phyloP scores from a whole-genome alignment of 2,329 filamentous ascomycete species.

The Talaromyces rugulosus region DNA sequence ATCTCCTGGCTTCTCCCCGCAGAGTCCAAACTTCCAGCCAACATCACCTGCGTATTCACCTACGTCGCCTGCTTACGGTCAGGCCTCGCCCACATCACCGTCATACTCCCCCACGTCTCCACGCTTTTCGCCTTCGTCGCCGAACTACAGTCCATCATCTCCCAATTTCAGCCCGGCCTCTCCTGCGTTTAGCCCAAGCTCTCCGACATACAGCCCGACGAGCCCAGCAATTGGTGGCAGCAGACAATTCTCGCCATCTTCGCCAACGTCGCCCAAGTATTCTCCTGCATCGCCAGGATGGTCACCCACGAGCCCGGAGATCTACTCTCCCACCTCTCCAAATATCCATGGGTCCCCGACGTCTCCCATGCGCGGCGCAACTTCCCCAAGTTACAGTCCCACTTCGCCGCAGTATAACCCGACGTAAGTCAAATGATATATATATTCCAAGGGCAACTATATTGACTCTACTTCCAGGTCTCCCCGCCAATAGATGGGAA shows the following conservation, averaged over 20 bases:
- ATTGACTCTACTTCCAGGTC: constrained; percentile 28
- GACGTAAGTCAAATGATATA: constrained; percentile 27
- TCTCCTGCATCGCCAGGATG: constrained; percentile 53
- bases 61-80: constrained; percentile 67
- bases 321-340: constrained; percentile 48
- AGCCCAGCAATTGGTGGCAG: constrained; percentile 44
- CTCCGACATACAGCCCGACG: constrained; percentile 56
- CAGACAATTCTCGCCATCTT: constrained; percentile 41
- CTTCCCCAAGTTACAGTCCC: constrained; percentile 41
- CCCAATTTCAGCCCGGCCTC: constrained; percentile 52
- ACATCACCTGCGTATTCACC: constrained; percentile 68
- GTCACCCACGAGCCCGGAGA: constrained; percentile 44
- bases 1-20: constrained; percentile 52
- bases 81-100: constrained; percentile 59
- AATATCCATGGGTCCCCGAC: constrained; percentile 45
- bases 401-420: constrained; percentile 42
- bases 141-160: constrained; percentile 58
- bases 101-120: constrained; percentile 54
- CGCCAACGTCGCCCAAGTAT: constrained; percentile 51
- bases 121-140: constrained; percentile 55
- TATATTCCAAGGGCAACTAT: not conserved
- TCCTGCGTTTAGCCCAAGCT: constrained; percentile 53
- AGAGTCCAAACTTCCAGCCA: constrained; percentile 50
- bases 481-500: constrained; percentile 36
- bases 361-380: constrained; percentile 34